Conservation (phyloP, 192 early-diverging fungal genomes). For the Linnemannia elongata region DNA sequence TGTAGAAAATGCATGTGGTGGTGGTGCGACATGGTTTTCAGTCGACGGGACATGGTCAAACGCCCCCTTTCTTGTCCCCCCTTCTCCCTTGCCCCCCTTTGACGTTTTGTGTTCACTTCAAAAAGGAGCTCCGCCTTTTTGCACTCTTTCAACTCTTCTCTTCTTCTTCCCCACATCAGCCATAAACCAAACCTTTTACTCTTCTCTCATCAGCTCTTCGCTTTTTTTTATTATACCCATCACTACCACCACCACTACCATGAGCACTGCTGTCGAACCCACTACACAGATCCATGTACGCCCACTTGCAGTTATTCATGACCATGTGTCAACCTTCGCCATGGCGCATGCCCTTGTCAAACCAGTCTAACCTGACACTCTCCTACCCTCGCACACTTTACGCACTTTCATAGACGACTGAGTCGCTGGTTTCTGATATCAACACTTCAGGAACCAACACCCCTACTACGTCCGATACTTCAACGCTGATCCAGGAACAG, state of each 20-base stretch:
- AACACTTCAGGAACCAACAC: not conserved
- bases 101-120: too few species aligned
- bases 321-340: not conserved
- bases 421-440: not conserved
- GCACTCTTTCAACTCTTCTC: too few species aligned
- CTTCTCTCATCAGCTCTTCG: not conserved
- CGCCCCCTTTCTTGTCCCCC: not conserved
- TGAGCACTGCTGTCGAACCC: slow-evolving; percentile 17
- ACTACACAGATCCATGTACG: slow-evolving; percentile 20
- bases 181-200: not conserved
- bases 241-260: slow-evolving; percentile 3
- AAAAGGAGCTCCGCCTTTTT: too few species aligned
- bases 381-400: not conserved
- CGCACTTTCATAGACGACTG: not conserved
- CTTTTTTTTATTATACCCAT: not conserved
- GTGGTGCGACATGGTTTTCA: too few species aligned
- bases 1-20: too few species aligned
- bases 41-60: not conserved
- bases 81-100: not conserved
- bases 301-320: not conserved
- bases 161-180: not conserved
- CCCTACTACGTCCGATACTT: not conserved
- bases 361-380: not conserved
- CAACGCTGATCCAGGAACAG: slow-evolving; percentile 8
- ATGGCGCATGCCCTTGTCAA: not conserved